These are phyloP conservation scores for Ophiostoma sp. DNA, from an alignment of 2,329 filamentous ascomycete species.

Conservation along the genomic window DNA sequence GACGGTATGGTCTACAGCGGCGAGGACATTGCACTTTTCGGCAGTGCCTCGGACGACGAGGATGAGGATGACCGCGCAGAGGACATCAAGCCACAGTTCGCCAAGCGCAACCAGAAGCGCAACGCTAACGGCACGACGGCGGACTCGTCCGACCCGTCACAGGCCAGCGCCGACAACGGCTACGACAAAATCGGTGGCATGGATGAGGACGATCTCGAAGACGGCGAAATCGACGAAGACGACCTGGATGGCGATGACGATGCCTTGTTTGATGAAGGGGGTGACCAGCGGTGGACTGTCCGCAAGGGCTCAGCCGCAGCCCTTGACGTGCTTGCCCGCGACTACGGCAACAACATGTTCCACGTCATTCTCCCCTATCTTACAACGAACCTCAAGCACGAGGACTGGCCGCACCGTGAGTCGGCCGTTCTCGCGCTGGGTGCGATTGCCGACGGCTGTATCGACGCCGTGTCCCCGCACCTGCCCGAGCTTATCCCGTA, in stretches of 20 bases:
- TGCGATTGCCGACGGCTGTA: conserved; percentile 90
- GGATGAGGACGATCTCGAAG: conserved; percentile 46
- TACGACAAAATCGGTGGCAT: conserved; percentile 53
- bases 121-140: conserved; percentile 44
- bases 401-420: conserved; percentile 87
- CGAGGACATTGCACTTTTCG: conserved; percentile 81
- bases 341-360: conserved; percentile 85
- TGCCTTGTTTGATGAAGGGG: conserved; percentile 70
- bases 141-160: conserved; percentile 41
- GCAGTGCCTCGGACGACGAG: conserved; percentile 80
- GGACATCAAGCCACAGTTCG: conserved; percentile 90
- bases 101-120: conserved; percentile 59
- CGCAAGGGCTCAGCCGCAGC: conserved; percentile 96
- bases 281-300: conserved; percentile 90
- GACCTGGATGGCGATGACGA: conserved; percentile 78
- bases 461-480: conserved; percentile 82
- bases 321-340: conserved; percentile 85
- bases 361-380: conserved; percentile 88
- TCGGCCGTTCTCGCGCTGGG: conserved; percentile 90
- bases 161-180: conserved; percentile 36
- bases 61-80: conserved; percentile 84
- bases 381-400: conserved; percentile 79
- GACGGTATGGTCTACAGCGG: conserved; percentile 95
- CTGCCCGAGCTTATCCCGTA: conserved; percentile 87
- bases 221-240: conserved; percentile 46